Evolutionary conservation across 768 basidiomycete species (phyloP).

Genomic region (Suillus subluteus): DNA sequence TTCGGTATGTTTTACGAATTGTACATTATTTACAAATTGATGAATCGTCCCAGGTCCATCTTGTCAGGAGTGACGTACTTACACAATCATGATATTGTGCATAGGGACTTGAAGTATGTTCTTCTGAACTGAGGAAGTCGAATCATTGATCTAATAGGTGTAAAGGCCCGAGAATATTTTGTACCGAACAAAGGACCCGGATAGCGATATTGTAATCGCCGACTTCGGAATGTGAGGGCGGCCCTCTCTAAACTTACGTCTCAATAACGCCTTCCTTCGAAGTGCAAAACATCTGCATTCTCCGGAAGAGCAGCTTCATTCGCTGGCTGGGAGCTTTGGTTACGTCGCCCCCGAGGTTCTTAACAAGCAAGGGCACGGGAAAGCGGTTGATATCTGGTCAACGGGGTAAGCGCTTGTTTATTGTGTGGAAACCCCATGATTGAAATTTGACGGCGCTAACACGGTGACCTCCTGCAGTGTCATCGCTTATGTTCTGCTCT

Average conservation of each 20-base stretch:
- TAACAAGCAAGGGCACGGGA: slow-evolving; percentile 81
- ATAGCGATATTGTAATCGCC: slow-evolving; percentile 91
- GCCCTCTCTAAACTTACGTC: slow-evolving; percentile 14
- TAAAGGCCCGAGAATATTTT: slow-evolving; percentile 93
- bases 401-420: slow-evolving; percentile 64
- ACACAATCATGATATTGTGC: slow-evolving; percentile 92
- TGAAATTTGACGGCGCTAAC: neutral
- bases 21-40: neutral
- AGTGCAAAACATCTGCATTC: slow-evolving; percentile 85
- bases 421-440: slow-evolving; percentile 8
- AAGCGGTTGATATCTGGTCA: slow-evolving; percentile 93
- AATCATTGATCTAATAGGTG: slow-evolving; percentile 1
- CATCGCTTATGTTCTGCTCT: slow-evolving; percentile 93
- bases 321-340: slow-evolving; percentile 81
- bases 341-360: slow-evolving; percentile 93
- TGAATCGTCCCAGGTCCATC: slow-evolving; percentile 57
- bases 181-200: slow-evolving; percentile 73
- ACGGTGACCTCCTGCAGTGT: slow-evolving; percentile 50
- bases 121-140: neutral
- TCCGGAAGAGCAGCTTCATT: slow-evolving; percentile 68
- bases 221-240: slow-evolving; percentile 91
- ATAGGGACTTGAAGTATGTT: slow-evolving; percentile 89
- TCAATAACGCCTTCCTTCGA: neutral
- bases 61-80: slow-evolving; percentile 88
- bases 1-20: slow-evolving; percentile 52